A percentile compares a stretch with the other conserved stretches of the same genome.
Conservation (phyloP, 2,329 filamentous ascomycete species). For the Phialophora macrospora region DNA sequence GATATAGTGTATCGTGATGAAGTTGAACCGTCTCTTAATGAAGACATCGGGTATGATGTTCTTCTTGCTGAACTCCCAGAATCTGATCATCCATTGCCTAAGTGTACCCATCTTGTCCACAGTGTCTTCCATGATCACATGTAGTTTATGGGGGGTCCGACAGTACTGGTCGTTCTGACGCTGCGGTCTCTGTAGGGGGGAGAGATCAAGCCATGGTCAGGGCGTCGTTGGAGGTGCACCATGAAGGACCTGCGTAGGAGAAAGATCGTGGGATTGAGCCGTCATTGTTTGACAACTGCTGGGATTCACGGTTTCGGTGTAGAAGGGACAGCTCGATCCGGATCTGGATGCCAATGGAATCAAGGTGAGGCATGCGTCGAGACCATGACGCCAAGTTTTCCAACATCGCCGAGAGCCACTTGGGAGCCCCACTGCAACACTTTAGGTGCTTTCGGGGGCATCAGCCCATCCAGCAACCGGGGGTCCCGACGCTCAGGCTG, state of each 20-base stretch:
- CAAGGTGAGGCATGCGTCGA: not conserved
- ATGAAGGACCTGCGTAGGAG: not conserved
- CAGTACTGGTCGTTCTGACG: not conserved
- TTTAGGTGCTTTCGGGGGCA: conserved; percentile 4
- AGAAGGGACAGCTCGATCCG: not conserved
- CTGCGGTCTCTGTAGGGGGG: not conserved
- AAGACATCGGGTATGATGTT: conserved; percentile 47
- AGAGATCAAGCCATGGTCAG: not conserved
- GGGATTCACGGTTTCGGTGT: not conserved
- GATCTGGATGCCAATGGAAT: not conserved
- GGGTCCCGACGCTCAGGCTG: not conserved
- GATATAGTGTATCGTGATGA: conserved; percentile 62
- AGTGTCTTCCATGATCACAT: not conserved
- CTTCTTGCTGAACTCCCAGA: conserved; percentile 41
- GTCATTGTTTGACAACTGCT: not conserved
- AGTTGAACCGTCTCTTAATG: conserved; percentile 49
- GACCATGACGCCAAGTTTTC: conserved; percentile 1
- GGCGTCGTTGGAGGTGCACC: not conserved
- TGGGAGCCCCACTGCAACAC: not conserved
- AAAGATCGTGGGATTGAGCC: not conserved
- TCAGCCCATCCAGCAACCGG: not conserved
- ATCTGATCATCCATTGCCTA: conserved; percentile 1
- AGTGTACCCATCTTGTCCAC: not conserved
- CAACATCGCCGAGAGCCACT: not conserved
- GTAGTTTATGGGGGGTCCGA: not conserved